These are phyloP conservation scores for Nitzschia putrida DNA, from an alignment of 108 stramenopile species.

Conservation along the genomic window DNA sequence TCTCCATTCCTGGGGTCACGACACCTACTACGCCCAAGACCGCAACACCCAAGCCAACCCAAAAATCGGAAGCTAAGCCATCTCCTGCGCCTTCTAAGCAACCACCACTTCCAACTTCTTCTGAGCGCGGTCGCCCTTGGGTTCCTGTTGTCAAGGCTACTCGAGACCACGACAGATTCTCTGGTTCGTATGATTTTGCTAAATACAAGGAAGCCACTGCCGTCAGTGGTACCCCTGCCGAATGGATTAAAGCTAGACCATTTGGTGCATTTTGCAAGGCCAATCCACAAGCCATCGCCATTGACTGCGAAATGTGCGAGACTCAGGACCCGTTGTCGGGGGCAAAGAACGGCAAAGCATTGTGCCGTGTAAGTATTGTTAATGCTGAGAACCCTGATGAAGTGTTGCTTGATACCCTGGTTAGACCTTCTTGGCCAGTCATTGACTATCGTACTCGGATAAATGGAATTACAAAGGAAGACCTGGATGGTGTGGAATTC, in stretches of 20 bases:
- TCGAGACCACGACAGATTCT: conserved; percentile 58
- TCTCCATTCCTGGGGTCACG: conserved; percentile 49
- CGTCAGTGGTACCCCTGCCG: conserved; percentile 25
- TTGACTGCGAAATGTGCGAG: conserved; percentile 99
- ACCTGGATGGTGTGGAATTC: conserved; percentile 83
- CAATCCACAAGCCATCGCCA: conserved; percentile 90
- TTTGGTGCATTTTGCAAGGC: conserved; percentile 72
- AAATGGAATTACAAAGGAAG: conserved; percentile 85
- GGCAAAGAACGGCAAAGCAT: conserved; percentile 69
- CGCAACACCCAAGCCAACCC: background rate
- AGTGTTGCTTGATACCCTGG: conserved; percentile 91
- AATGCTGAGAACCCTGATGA: conserved; percentile 83
- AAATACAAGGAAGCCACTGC: conserved; percentile 50
- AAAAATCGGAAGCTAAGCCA: conserved; percentile 1
- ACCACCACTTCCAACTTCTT: conserved; percentile 58
- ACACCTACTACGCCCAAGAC: background rate
- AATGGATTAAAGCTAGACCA: conserved; percentile 77
- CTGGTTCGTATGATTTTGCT: conserved; percentile 51
- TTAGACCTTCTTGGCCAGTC: conserved; percentile 92
- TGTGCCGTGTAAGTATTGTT: conserved; percentile 91
- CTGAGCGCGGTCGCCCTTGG: conserved; percentile 69
- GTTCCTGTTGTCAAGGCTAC: conserved; percentile 53
- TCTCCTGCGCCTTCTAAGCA: background rate
- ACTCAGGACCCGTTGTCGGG: conserved; percentile 87
- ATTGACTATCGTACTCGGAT: conserved; percentile 84